These are phyloP conservation scores for Graphiopsis chlorocephala DNA, from an alignment of 2,329 filamentous ascomycete species.

Conservation along the genomic window DNA sequence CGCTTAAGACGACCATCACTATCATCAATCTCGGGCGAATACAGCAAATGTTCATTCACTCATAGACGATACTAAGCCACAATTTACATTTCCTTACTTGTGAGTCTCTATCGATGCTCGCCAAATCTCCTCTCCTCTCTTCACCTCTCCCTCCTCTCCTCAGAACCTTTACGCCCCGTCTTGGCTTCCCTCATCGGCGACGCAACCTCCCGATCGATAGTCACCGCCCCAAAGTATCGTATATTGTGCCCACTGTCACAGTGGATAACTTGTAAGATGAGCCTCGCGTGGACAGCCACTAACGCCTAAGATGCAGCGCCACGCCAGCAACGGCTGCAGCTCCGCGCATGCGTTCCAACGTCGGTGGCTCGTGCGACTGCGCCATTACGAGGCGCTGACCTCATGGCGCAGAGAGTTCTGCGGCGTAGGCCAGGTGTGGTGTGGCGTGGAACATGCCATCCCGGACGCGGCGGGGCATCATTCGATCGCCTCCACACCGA, in stretches of 20 bases:
- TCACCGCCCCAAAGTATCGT: not conserved
- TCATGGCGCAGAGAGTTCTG: conserved; percentile 14
- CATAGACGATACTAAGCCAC: not conserved
- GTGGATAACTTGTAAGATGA: not conserved
- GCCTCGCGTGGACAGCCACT: not conserved
- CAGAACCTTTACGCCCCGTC: not conserved
- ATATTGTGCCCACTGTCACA: not conserved
- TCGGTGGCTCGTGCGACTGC: conserved; percentile 12
- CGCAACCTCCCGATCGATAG: not conserved
- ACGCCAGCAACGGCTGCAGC: conserved; percentile 1
- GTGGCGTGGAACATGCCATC: conserved; percentile 10
- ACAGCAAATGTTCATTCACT: not conserved
- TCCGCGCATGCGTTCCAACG: conserved; percentile 7
- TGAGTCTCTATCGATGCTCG: not conserved
- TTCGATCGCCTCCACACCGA: conserved; percentile 13
- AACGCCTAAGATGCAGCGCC: not conserved
- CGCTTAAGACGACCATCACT: not conserved
- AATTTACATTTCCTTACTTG: not conserved
- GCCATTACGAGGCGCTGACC: conserved; percentile 14
- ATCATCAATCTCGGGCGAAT: not conserved
- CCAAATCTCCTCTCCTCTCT: not conserved
- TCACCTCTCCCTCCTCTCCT: not conserved
- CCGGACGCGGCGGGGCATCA: not conserved
- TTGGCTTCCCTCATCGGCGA: not conserved
- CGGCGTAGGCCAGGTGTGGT: not conserved